These are phyloP conservation scores for Acanthamoeba healyi DNA, from an alignment of 208 protist genomes.

Conservation along the genomic window DNA sequence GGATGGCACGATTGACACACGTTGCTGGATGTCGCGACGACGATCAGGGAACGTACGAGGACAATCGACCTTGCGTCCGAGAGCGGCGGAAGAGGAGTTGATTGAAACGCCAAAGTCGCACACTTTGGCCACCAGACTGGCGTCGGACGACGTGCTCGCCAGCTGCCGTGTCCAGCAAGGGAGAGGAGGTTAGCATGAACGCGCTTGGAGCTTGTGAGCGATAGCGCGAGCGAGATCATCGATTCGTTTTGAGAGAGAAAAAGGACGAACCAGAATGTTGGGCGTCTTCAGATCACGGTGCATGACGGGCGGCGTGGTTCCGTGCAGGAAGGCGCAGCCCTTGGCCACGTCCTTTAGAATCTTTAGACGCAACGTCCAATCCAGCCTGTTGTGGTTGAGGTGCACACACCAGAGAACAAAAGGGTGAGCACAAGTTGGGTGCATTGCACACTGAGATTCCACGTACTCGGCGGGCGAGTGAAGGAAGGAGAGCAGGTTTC, in stretches of 20 bases:
- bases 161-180: too few relatives aligned
- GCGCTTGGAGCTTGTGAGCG: too few relatives aligned
- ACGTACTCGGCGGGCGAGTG: background rate
- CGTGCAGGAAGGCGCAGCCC: conserved; percentile 82
- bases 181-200: too few relatives aligned
- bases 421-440: too few relatives aligned
- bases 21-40: too few relatives aligned
- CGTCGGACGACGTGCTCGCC: background rate
- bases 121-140: conserved; percentile 65
- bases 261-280: conserved; percentile 80
- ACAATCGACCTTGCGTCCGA: conserved; percentile 67
- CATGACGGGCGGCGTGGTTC: conserved; percentile 79
- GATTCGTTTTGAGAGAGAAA: too few relatives aligned
- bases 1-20: too few relatives aligned
- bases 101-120: conserved; percentile 53
- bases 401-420: too few relatives aligned
- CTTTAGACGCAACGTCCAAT: conserved; percentile 68
- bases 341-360: conserved; percentile 83
- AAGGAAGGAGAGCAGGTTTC: conserved; percentile 34
- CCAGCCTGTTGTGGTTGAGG: background rate
- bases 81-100: background rate
- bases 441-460: too few relatives aligned
- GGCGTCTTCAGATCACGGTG: conserved; percentile 83
- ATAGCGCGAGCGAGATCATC: background rate
- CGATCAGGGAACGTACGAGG: conserved; percentile 45